These are phyloP conservation scores for Posidonia australis DNA, from an alignment of 106 monocot genomes.

Conservation along the genomic window DNA sequence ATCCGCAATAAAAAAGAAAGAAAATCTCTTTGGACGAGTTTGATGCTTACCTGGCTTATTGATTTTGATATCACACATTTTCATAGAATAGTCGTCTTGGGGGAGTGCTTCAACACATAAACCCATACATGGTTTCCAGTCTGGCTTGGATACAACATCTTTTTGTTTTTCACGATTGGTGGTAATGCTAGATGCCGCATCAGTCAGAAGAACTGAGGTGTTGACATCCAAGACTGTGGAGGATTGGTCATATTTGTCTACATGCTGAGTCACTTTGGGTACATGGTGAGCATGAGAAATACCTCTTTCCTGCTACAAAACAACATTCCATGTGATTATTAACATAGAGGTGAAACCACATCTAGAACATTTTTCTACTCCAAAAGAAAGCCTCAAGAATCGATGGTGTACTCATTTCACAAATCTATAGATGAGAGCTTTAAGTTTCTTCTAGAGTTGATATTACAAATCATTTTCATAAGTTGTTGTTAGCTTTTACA, in stretches of 20 bases:
- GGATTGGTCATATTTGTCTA: not conserved
- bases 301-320: constrained; percentile 49
- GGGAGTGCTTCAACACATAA: not conserved
- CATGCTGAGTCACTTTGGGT: constrained; percentile 10
- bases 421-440: too few relatives aligned
- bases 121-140: not conserved
- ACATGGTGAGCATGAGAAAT: constrained; percentile 26
- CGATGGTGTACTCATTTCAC: too few relatives aligned
- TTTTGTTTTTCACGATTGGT: not conserved
- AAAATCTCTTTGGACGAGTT: not conserved
- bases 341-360: too few relatives aligned
- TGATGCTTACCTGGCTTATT: not conserved
- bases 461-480: too few relatives aligned
- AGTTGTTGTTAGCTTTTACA: too few relatives aligned
- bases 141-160: not conserved
- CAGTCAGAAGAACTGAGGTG: too few relatives aligned
- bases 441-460: too few relatives aligned
- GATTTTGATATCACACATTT: not conserved
- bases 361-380: too few relatives aligned
- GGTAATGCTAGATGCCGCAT: too few relatives aligned
- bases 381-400: too few relatives aligned
- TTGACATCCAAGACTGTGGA: not conserved
- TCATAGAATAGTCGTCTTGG: not conserved
- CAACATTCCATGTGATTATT: too few relatives aligned
- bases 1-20: not conserved